These are phyloP conservation scores for Stephanodiscus triporus DNA, from an alignment of 108 stramenopile genomes.

Conservation along the genomic window DNA sequence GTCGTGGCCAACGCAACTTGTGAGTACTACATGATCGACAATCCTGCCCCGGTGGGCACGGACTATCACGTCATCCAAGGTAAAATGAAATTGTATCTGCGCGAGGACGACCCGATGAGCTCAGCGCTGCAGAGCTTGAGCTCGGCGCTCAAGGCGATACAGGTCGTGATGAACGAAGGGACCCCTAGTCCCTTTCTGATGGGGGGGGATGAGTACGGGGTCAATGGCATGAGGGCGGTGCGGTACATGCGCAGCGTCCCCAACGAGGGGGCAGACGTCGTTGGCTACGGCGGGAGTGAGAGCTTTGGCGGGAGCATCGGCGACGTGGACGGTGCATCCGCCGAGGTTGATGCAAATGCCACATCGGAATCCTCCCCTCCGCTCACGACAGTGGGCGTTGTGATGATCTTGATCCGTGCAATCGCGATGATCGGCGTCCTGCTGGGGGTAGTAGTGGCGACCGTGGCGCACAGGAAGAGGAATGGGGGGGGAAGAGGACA, in stretches of 20 bases:
- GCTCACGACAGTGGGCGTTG: conserved; percentile 19
- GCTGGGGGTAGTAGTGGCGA: background rate
- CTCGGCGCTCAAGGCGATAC: conserved; percentile 28
- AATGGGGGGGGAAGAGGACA: background rate
- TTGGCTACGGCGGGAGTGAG: conserved; percentile 3
- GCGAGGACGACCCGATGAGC: conserved; percentile 18
- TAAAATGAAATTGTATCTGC: conserved; percentile 40
- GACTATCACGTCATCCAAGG: conserved; percentile 25
- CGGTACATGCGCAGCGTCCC: conserved; percentile 23
- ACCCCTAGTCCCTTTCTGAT: conserved; percentile 27
- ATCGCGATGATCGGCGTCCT: conserved; percentile 14
- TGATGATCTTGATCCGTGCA: background rate
- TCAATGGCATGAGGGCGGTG: conserved; percentile 28
- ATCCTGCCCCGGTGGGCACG: background rate
- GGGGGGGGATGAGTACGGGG: background rate
- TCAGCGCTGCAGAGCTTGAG: conserved; percentile 24
- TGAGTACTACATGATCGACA: conserved; percentile 14
- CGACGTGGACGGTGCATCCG: background rate
- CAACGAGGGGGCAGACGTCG: conserved; percentile 14
- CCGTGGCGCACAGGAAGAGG: background rate
- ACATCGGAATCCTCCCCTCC: background rate
- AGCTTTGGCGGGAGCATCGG: background rate
- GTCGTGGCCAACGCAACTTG: conserved; percentile 12
- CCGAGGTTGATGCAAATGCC: background rate
- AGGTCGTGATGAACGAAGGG: conserved; percentile 24